Base-by-base conservation (phyloP, 2,329 filamentous ascomycete species). In the Cercospora beticola region DNA sequence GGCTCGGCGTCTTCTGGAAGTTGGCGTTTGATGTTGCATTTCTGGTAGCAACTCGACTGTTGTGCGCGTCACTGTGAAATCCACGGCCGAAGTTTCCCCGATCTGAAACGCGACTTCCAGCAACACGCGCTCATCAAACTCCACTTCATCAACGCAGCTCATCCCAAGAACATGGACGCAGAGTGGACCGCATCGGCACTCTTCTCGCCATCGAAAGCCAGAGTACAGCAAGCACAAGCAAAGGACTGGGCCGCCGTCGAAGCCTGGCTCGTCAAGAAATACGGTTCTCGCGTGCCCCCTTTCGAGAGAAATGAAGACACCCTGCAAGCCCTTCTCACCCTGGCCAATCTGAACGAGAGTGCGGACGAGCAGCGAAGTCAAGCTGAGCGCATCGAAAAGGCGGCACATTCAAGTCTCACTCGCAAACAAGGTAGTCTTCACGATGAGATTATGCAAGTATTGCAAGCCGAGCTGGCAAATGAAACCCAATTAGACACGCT, bases 211-310 rank as follows among this genome's bases (percentile, higher is more conserved):
- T 86, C 86, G 6, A 88, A 88, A 78, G 86, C 87, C 23, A 90
- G 92, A 68, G 89, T 91, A 69, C 91, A 92, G 73, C 91, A 92
- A 70, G 91, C 91, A 12, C 89, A 91, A 71, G 92, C 93, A 58
- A 94, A 94, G 77, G 94, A 97, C 81, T 98, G 94, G 94, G 90
- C 89, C 65, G 93, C 92, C 73, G 87, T 97, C 73, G 93, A 96
- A 80, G 84, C 84, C 74, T 98, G 94, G 94, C 87, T 97, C 8
- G 84, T 85, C 57, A 85, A 87, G 68, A 91, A 91, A 76, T 92
- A 91, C 73, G 84, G 85, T 56, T 86, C 87, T 31, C 78, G 85
- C 0, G 82, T 90, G 0, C 93, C 93, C 0, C 78, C 84, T 0
- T 97, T 97, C 79, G 94, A 98, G 81, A 90, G 93, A 75, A 97